Conservation (phyloP, 331 rosid genomes). For the Pyrus hybrid region DNA sequence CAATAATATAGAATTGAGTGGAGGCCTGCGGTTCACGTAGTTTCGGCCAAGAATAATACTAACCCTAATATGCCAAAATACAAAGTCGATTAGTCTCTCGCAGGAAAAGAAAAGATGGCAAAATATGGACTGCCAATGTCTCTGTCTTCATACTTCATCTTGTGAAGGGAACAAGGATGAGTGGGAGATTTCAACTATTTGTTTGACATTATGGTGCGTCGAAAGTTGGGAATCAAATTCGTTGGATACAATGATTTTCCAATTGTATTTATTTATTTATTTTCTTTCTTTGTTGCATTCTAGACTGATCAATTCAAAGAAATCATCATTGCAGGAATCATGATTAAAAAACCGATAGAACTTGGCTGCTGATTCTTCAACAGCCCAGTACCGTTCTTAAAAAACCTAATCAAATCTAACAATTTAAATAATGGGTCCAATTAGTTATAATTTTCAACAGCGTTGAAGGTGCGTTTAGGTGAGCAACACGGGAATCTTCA, state of each 20-base stretch:
- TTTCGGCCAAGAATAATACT: not conserved
- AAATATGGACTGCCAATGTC: not conserved
- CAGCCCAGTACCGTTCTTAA: too few relatives aligned
- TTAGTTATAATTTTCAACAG: not conserved
- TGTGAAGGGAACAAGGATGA: slow-evolving; percentile 7
- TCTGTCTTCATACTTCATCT: not conserved
- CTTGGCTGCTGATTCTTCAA: too few relatives aligned
- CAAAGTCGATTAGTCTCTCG: not conserved
- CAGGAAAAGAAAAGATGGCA: not conserved
- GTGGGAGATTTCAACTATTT: slow-evolving; percentile 8
- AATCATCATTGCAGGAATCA: not conserved
- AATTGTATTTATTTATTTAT: not conserved
- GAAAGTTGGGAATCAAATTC: slow-evolving; percentile 7
- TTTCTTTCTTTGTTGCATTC: not conserved
- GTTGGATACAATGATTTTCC: not conserved
- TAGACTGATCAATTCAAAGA: not conserved
- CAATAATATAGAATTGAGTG: not conserved
- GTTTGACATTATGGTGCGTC: not conserved
- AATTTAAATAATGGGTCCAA: not conserved
- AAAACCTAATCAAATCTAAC: not conserved
- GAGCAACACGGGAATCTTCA: not conserved
- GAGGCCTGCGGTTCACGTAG: not conserved
- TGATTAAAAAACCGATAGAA: not conserved
- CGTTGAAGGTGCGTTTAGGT: not conserved
- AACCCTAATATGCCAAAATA: not conserved